Evolutionary conservation across 192 early-diverging fungal genomes (phyloP).

Genomic region (Mortierella hygrophila): DNA sequence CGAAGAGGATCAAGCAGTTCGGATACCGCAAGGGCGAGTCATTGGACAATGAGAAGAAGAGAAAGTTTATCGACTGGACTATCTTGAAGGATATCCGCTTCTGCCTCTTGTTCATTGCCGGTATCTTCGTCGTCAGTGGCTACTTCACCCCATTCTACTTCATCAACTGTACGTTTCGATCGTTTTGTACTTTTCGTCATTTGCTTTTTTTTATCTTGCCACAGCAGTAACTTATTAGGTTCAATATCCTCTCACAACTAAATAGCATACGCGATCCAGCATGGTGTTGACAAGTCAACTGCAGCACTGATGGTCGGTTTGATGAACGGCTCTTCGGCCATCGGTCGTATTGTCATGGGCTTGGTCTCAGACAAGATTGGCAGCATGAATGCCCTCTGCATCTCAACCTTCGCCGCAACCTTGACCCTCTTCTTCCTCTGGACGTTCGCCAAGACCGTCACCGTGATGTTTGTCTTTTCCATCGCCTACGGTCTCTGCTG

Average conservation of each 20-base stretch:
- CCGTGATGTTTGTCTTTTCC: slow-evolving; percentile 50
- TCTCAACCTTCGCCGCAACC: slow-evolving; percentile 60
- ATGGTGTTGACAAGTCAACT: slow-evolving; percentile 54
- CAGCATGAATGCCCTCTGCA: slow-evolving; percentile 63
- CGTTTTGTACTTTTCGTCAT: neutral
- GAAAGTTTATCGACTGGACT: slow-evolving; percentile 49
- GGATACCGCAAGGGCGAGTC: slow-evolving; percentile 44
- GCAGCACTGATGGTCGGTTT: slow-evolving; percentile 72
- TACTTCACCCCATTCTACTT: slow-evolving; percentile 45
- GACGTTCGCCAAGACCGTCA: slow-evolving; percentile 58
- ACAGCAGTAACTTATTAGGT: neutral
- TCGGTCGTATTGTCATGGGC: slow-evolving; percentile 73
- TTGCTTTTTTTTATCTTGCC: neutral
- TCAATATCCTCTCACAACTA: neutral
- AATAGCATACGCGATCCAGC: slow-evolving; percentile 59
- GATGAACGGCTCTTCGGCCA: slow-evolving; percentile 73
- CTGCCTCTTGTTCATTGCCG: slow-evolving; percentile 42
- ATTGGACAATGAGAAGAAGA: slow-evolving; percentile 25
- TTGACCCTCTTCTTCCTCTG: slow-evolving; percentile 58
- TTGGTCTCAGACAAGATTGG: slow-evolving; percentile 68
- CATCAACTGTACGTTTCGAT: slow-evolving; percentile 51
- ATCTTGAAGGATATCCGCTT: slow-evolving; percentile 39
- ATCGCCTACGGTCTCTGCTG: slow-evolving; percentile 50
- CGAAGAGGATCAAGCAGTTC: slow-evolving; percentile 30
- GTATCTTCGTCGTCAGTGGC: slow-evolving; percentile 45